Evolutionary conservation across 179 eudicot species (phyloP), one percentile per base, ranked within the genome.

Genomic region (Beta lomatogona): DNA sequence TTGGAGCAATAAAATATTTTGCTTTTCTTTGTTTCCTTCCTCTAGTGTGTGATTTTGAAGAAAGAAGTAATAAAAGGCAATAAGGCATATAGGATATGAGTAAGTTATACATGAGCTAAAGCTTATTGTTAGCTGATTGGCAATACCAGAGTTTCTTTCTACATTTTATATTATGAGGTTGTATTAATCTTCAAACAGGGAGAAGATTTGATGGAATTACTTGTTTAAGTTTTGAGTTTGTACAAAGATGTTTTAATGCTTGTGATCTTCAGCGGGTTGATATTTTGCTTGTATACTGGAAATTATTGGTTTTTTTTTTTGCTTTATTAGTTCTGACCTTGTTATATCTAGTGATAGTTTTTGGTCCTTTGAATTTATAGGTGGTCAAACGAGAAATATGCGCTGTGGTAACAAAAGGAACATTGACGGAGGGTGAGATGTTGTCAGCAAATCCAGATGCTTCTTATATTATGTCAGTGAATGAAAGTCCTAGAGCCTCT

Each of bases 331-430:
- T 55, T 53, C 28, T 75, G 52, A 69, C 46, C 64, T 55, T 73
- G 14, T 66, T 64, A 13, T 45, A 52, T 74, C 16, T 52, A 69
- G 63, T 71, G 72, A 76, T 53, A 52, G 61, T 31, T 45, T 21
- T 65, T 21, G 59, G 59, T 15, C 53, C 45, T 69, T 58, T 82
- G 78, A 22, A 64, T 68, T 53, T 81, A 9, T 80, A 96, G 99
- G 99, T 96, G 88, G 98, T 96, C 71, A 92, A 79, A 87, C 93
- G 99, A 77, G 98, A 96, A 85, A 88, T 96, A 88, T 96, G 99
- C 88, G 98, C 93, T 64, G 91, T 96, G 77, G 93, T 96, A 78
- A 90, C 98, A 66, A 94, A 92, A 92, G 99, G 99, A 73, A 96
- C 99, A 36, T 81, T 96, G 85, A 96, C 96, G 16, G 98, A 93